Base-by-base conservation (phyloP, 192 early-diverging fungal genomes). In the Backusella luteola region DNA sequence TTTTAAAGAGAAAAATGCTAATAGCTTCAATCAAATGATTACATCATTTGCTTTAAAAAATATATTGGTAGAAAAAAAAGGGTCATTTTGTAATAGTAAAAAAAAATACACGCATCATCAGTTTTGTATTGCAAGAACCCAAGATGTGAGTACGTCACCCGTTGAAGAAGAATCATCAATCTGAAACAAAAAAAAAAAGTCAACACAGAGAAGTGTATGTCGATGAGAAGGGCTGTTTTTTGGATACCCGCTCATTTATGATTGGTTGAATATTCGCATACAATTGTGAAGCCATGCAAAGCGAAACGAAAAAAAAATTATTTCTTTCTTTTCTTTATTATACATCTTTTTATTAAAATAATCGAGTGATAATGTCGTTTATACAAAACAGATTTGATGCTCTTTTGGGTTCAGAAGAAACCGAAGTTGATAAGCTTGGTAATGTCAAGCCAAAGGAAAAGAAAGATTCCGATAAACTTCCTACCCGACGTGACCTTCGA, bases 401-500 rank as follows among this genome's bases (percentile, higher is more conserved):
- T 21, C 42, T 71, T 46, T 71, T 71, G 12, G 42, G 42, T 36
- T 26, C 42, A 32, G 69, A 71, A 71, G 42, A 34, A 17, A 17
- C 42, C 23, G 69, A 71, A 17, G 38, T 71, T 17, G 69, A 71
- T 71, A 71, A 71, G 15, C 42, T 71, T 17, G 69, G 69, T 46
- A 71, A 71, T 23, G 42, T 34, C 8, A 71, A 71, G 26, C 69
- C 69, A 12, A 39, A 44, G 8, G 69, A 71, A 46, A 71, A 71
- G 69, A 71, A 71, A 41, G 42, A 29, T 17, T 39, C 39, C 26
- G 67, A 35, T 69, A 39, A 42, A 34, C 5, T 5, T 34, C 69
- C 69, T 46, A 71, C 69, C 32, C 39, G 69, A 71, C 69, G 69
- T 71, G 69, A 71, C 17, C 15, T 46, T 46, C 38, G 69, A 19